Evolutionary conservation across 805 yeast genomes (phyloP).

Genomic region (Zygoascus bituminiphila): DNA sequence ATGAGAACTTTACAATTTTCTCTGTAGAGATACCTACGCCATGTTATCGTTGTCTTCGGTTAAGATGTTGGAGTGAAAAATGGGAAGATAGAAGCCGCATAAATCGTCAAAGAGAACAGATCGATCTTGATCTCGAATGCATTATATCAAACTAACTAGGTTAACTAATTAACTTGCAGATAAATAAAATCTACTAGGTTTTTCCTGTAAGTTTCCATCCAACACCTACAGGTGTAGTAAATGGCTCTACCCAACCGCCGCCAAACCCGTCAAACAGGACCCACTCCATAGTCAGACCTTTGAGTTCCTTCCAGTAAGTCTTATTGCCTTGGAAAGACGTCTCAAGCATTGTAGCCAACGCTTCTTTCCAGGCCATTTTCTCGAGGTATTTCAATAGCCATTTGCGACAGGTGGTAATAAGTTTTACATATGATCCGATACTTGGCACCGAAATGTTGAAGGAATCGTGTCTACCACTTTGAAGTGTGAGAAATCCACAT

Average conservation of each 20-base stretch:
- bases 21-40: neutral
- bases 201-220: conserved; percentile 53
- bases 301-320: conserved; percentile 37
- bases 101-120: too few species aligned
- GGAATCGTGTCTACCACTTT: conserved; percentile 25
- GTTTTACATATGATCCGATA: conserved; percentile 30
- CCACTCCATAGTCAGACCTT: conserved; percentile 47
- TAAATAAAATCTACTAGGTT: too few species aligned
- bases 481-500: conserved; percentile 30
- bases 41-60: neutral
- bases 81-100: neutral
- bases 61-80: neutral
- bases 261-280: conserved; percentile 47
- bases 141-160: too few species aligned
- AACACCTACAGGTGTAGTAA: conserved; percentile 50
- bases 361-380: conserved; percentile 30
- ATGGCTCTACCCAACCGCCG: conserved; percentile 47
- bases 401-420: conserved; percentile 25
- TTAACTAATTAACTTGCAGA: too few species aligned
- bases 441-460: conserved; percentile 30
- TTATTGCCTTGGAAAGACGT: conserved; percentile 26
- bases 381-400: conserved; percentile 30
- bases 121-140: too few species aligned
- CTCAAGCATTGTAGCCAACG: conserved; percentile 27
- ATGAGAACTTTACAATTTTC: neutral